Conservation (phyloP, 495 filamentous ascomycete species). For the Neurospora sp. region DNA sequence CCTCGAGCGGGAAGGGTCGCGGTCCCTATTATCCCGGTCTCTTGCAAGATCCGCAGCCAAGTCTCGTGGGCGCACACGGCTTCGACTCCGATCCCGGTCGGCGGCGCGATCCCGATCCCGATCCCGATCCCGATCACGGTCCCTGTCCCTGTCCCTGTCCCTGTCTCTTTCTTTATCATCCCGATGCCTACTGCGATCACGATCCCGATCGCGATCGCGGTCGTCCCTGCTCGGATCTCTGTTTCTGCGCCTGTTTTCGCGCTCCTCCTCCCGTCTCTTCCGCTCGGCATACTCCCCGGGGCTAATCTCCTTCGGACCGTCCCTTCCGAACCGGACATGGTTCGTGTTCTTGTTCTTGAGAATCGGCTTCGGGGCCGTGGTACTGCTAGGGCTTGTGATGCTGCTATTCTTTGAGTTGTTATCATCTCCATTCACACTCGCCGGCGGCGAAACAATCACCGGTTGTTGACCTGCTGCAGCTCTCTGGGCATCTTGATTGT, state of each 20-base stretch:
- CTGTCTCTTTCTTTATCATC: not conserved
- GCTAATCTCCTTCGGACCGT: conserved; percentile 28
- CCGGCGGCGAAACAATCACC: conserved; percentile 33
- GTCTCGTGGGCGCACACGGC: conserved; percentile 6
- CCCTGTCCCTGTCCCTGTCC: not conserved
- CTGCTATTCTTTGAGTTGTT: conserved; percentile 19
- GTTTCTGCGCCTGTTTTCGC: conserved; percentile 3
- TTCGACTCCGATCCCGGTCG: conserved; percentile 7
- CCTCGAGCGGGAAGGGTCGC: not conserved
- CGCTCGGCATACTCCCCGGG: conserved; percentile 12
- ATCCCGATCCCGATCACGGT: conserved; percentile 12
- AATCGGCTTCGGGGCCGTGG: conserved; percentile 37
- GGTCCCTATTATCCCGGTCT: conserved; percentile 10
- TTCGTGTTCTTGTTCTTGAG: conserved; percentile 42
- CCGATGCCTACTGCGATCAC: not conserved
- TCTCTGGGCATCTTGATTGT: conserved; percentile 17
- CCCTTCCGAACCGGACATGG: conserved; percentile 34
- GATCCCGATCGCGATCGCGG: conserved; percentile 6
- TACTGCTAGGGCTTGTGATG: conserved; percentile 31
- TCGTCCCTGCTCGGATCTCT: conserved; percentile 6
- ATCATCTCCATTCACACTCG: conserved; percentile 17
- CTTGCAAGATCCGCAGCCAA: conserved; percentile 5
- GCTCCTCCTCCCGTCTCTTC: conserved; percentile 10
- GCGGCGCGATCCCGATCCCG: conserved; percentile 3
- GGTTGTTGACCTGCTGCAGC: conserved; percentile 15